Base-by-base conservation (phyloP, 306 rosid species). In the Hippophae gyantsensis region DNA sequence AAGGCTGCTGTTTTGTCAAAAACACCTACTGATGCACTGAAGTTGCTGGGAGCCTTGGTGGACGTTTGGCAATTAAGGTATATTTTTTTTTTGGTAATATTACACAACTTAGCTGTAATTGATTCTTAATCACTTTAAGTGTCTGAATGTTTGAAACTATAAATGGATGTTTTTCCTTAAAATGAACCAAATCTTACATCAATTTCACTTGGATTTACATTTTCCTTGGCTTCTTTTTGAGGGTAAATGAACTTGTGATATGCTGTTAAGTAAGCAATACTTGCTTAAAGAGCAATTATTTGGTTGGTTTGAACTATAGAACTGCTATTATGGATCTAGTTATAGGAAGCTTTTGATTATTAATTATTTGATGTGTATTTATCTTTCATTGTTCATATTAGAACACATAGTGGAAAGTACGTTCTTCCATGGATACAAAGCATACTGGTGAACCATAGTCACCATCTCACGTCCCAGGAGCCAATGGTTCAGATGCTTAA, bases 381-480 rank as follows among this genome's bases (percentile, higher is more conserved):
- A 32, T 41, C 14, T 61, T 38, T 75, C 23, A 40, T 60, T 8
- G 65, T 76, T 49, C 58, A 72, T 62, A 51, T 69, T 85, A 92
- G 99, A 81, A 72, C 86, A 25, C 69, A 74, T 60, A 69, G 73
- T 0, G 87, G 95, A 69, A 82, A 83, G 71, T 67, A 73, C 18
- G 81, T 76, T 61, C 82, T 92, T 68, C 96, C 90, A 26, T 92
- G 99, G 99, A 84, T 92, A 43, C 75, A 83, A 69, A 60, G 79
- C 83, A 81, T 92, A 64, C 63, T 88, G 75, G 76, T 82, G 65
- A 79, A 73, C 72, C 90, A 83, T 52, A 69, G 82, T 80, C 82
- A 77, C 55, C 72, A 73, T 73, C 46, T 80, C 58, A 69, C 69
- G 68, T 81, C 78, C 47, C 73, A 78, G 54, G 82, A 85, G 57